Percentiles rank a stretch among this genome's conserved stretches.
These are phyloP conservation scores for Graphilbum sp. DNA, from an alignment of 2,329 filamentous ascomycete species.

Conservation along the genomic window DNA sequence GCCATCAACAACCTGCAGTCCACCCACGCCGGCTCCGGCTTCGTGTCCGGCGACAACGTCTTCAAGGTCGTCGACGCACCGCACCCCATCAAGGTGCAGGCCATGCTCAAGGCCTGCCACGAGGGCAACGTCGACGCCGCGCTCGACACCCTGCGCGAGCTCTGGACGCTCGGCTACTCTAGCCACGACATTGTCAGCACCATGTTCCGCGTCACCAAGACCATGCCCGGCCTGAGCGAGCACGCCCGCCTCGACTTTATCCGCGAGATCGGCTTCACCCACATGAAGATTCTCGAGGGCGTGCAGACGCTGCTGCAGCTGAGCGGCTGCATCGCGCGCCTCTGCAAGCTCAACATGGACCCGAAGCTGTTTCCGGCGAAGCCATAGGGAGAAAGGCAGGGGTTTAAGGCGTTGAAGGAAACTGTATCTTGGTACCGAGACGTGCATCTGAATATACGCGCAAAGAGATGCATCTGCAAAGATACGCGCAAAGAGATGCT, in stretches of 20 bases:
- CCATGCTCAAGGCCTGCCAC: conserved; percentile 94
- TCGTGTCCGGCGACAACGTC: conserved; percentile 95
- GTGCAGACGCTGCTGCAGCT: conserved; percentile 90
- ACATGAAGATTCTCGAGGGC: conserved; percentile 98
- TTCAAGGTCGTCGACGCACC: conserved; percentile 96
- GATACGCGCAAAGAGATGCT: too few species aligned
- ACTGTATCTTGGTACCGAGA: too few species aligned
- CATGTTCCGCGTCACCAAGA: conserved; percentile 98
- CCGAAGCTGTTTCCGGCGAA: conserved; percentile 52
- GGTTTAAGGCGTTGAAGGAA: too few species aligned
- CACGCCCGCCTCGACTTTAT: conserved; percentile 95
- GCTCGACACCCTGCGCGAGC: conserved; percentile 69
- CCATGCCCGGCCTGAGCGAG: conserved; percentile 78
- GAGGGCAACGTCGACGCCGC: conserved; percentile 82
- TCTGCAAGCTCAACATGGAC: conserved; percentile 96
- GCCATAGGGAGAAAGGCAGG: not conserved
- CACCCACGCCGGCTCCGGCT: conserved; percentile 82
- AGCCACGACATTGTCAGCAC: conserved; percentile 98
- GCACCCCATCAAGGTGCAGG: conserved; percentile 95
- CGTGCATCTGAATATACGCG: too few species aligned
- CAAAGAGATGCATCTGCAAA: too few species aligned
- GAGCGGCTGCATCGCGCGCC: conserved; percentile 75
- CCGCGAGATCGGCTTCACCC: conserved; percentile 95
- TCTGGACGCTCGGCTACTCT: conserved; percentile 94
- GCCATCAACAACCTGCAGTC: conserved; percentile 97